Base-by-base conservation (phyloP, 768 basidiomycete genomes). In the Macrolepiota fuliginosa region DNA sequence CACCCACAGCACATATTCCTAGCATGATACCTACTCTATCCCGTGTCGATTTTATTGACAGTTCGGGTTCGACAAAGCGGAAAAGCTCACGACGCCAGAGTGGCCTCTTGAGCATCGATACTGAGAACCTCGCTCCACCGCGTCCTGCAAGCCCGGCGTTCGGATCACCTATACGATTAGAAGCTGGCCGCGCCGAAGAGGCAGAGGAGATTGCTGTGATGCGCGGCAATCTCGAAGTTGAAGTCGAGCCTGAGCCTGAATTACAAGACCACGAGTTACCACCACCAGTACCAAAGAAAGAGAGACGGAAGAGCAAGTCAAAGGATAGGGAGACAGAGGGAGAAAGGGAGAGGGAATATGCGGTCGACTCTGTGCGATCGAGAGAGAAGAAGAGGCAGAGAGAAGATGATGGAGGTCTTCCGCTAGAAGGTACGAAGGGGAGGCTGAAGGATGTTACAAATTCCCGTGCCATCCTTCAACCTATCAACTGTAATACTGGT, bases 381-480 rank as follows among this genome's bases (percentile, higher is more conserved):
- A 62, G 62, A 55, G 72, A 73, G 25, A 67, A 67, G 54, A 70
- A 68, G 65, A 66, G 62, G 63, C 60, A 50, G 22, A 62, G 67
- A 47, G 72, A 70, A 27, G 69, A 68, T 58, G 72, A 75, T 65
- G 73, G 69, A 62, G 70, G 65, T 60, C 39, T 70, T 74, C 64
- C 62, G 62, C 66, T 66, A 56, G 78, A 77, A 65, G 76, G 74
- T 62, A 68, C 71, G 65, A 76, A 85, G 69, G 72, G 74, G 54
- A 85, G 80, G 72, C 73, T 87, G 61, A 87, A 85, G 74, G 87
- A 89, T 68, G 81, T 88, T 64, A 88, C 86, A 27, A 88, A 85
- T 70, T 81, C 85, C 65, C 77, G 79, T 64, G 69, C 69, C 63
- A 78, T 76, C 36, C 67, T 80, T 54, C 74, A 77, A 64, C 76